Evolutionary conservation across 768 basidiomycete species (phyloP), one percentile per base, ranked within the genome.

Genomic region (Auricularia auricula-judae): DNA sequence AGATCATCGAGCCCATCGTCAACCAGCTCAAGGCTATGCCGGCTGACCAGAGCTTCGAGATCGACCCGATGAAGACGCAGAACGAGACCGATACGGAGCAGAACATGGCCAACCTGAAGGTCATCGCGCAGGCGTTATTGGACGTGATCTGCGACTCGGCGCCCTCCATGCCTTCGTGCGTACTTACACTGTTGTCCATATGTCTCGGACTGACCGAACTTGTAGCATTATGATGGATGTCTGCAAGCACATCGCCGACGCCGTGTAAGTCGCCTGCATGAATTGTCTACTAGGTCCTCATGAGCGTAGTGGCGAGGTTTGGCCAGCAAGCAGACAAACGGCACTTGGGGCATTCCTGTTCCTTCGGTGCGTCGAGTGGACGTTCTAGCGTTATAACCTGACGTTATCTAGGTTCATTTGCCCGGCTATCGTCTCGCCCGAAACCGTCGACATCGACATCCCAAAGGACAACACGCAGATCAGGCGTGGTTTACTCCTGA

Each of bases 341-440:
- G 89, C 91, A 1, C 81, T 91, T 44, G 92, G 93, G 29, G 91
- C 93, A 11, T 93, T 97, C 77, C 87, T 98, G 66, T 97, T 98
- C 72, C 78, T 98, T 53, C 83, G 94, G 85, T 88, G 69, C 43
- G 76, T 69, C 8, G 8, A 3, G 29, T 29, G 29, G 29, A 29
- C 44, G n/a, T 62, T 42, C 61, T 35, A 4, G 34, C 16, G 23
- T 63, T 61, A 35, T 36, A 35, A 59, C 36, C 18, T 11, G 54
- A n/a, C 33, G 29, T 3, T 12, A n/a, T 54, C 3, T 58, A 93
- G 91, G 59, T 96, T 96, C 73, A 91, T 96, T 65, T 92, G 89
- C 43, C 95, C 95, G 44, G 91, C 93, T 0, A 84, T 98, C 36
- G 91, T 95, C 7, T 79, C 89, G 0, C 94, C 94, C 0, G 90